Base-by-base conservation (phyloP, 129 eudicot species). In the Tanacetum coccineum region DNA sequence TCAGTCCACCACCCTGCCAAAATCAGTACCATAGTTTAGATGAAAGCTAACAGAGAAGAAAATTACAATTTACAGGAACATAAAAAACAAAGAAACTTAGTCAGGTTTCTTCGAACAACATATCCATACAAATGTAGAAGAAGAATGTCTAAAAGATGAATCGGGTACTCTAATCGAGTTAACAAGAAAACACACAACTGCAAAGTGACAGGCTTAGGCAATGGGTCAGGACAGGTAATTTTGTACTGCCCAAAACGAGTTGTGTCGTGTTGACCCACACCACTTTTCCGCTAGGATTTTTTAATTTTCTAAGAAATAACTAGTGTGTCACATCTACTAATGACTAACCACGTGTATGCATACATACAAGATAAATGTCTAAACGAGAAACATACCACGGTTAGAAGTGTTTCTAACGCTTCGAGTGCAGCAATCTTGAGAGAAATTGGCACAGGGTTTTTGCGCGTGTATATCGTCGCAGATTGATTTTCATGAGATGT, bases 341-440 rank as follows among this genome's bases (percentile, higher is more conserved):
- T 1, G 9, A 1, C 39, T 30, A 30, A 32, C 0, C 25, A 26
- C 17, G 26, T 22, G 10, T 32, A 45, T 1, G 20, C 13, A 45
- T 21, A 11, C 52, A 66, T 47, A 47, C 30, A 5, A 36, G 3
- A 67, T 52, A 19, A 12, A 54, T 54, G 70, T 26, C 67, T 39
- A 25, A 50, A 66, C 19, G 13, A 7, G 39, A 32, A 47, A 66
- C 85, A 25, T 82, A 93, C 99, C 95, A 89, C 84, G 1, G 81
- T 80, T 10, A 93, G 74, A 79, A 93, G 96, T 62, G 96, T 72
- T 71, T 88, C 96, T 71, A 93, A 63, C 11, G 86, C 82, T 82
- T 89, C 84, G 47, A 88, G 68, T 79, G 96, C 95, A 67, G 98
- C 95, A 71, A 84, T 86, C 81, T 81, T 93, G 63, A 88, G 72